These are phyloP conservation scores for Vitis hybrid DNA, from an alignment of 177 flowering plant genomes.

Conservation along the genomic window DNA sequence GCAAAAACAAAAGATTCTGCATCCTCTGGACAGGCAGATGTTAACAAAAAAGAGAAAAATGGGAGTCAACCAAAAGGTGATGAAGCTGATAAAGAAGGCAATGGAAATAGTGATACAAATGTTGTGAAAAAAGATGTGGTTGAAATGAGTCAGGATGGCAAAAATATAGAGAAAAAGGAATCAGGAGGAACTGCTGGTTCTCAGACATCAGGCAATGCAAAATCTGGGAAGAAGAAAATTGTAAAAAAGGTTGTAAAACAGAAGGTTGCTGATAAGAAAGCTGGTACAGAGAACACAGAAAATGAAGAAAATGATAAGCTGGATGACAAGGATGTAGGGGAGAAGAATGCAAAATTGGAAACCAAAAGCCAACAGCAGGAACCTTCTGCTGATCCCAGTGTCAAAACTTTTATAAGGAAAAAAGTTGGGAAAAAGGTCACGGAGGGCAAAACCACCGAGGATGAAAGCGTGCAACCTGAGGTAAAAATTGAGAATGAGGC, in stretches of 20 bases:
- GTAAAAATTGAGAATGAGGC: conserved; percentile 29
- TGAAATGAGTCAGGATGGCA: conserved; percentile 23
- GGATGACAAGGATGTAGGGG: conserved; percentile 36
- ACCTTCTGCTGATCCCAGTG: conserved; percentile 29
- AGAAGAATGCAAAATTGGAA: conserved; percentile 29
- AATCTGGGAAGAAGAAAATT: conserved; percentile 66
- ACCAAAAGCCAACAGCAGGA: conserved; percentile 29
- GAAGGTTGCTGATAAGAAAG: conserved; percentile 50
- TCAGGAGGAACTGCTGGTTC: conserved; percentile 25
- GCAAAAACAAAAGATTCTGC: conserved; percentile 30
- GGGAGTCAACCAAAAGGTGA: conserved; percentile 22
- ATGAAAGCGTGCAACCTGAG: conserved; percentile 27
- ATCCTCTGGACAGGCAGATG: conserved; percentile 27
- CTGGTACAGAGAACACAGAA: conserved; percentile 20
- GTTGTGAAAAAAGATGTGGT: conserved; percentile 23
- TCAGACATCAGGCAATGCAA: conserved; percentile 29
- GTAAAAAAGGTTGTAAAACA: conserved; percentile 65
- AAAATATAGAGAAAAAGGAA: conserved; percentile 29
- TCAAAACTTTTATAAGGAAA: conserved; percentile 48
- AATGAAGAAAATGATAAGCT: conserved; percentile 33
- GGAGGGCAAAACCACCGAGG: conserved; percentile 21
- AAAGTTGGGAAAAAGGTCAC: conserved; percentile 49
- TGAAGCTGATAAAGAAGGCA: conserved; percentile 27
- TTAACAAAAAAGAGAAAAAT: conserved; percentile 27
- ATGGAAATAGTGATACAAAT: conserved; percentile 19